These are phyloP conservation scores for Xylaria sp. DNA, from an alignment of 2,329 filamentous ascomycete species.

Conservation along the genomic window DNA sequence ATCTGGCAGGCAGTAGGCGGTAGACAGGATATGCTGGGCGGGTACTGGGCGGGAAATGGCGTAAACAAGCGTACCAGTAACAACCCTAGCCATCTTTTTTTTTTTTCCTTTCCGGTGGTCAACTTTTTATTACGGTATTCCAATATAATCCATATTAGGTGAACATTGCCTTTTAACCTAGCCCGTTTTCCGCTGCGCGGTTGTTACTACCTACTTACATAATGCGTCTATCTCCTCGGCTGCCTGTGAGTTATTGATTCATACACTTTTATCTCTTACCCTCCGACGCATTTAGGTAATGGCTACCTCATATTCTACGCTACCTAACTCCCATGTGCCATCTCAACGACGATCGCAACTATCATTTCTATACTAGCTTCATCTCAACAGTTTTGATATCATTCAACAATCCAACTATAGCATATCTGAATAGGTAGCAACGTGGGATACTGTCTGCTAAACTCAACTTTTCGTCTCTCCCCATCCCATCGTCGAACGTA, in stretches of 20 bases:
- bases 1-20: conserved; percentile 22
- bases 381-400: background rate
- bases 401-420: background rate
- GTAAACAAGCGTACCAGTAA: conserved; percentile 25
- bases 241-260: background rate
- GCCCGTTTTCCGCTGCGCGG: background rate
- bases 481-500: conserved; percentile 1
- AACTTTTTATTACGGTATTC: too few species aligned
- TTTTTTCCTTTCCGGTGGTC: background rate
- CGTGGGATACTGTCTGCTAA: background rate
- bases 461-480: background rate
- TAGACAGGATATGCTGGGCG: conserved; percentile 15
- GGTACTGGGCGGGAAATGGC: conserved; percentile 27
- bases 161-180: background rate
- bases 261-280: background rate
- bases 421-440: too few species aligned
- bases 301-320: too few species aligned
- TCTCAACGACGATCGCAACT: too few species aligned
- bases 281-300: background rate
- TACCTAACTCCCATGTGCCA: too few species aligned
- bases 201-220: background rate
- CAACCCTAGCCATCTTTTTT: background rate
- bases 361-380: background rate
- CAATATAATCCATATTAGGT: background rate
- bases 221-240: background rate